Evolutionary conservation across 148 eudicot genomes (phyloP), one percentile per base, ranked within the genome.

Genomic region (Hydrangea macrophylla): DNA sequence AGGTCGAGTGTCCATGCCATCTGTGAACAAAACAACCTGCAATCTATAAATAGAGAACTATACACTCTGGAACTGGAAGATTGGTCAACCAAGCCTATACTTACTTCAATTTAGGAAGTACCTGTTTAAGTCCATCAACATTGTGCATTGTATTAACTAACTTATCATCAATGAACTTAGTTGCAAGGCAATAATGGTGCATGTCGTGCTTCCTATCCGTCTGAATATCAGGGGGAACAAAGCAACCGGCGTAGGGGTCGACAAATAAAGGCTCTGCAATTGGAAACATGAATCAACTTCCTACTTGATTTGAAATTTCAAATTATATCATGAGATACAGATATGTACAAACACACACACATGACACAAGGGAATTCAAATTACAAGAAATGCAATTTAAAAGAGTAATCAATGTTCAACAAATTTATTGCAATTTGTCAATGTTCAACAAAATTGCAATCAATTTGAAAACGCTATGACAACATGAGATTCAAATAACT

Each of bases 1-100:
- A 62, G 90, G 86, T 32, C 98, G 88, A 69, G 98, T 93, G 69
- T 93, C 98, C 75, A 85, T 83, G 28, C 98, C 98, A 86, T 93
- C 96, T 79, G 95, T 93, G 59, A 93, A 83, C 72, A 93, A 68
- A 74, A 93, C 96, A 79, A 88, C 92, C 98, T 93, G 78, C 75
- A 78, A 18, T 13, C 48, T 12, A 65, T 23, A 24, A 73, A 40
- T 48, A 30, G 32, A 20, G 11, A 51, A 30, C 65, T 20, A 77
- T 59, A 76, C 30, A 61, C 36, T 44, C 64, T 56, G 36, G 42
- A 70, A 55, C 55, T 65, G 33, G 55, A 61, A 15, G 9, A 69
- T 9, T 23, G 9, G 40, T 44, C 59, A 77, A 39, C 39, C 58
- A 27, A 64, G 33, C 45, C 58, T 0, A 10, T 56, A 60, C 32